Evolutionary conservation across 768 basidiomycete species (phyloP).

Genomic region (Suillus sp.): DNA sequence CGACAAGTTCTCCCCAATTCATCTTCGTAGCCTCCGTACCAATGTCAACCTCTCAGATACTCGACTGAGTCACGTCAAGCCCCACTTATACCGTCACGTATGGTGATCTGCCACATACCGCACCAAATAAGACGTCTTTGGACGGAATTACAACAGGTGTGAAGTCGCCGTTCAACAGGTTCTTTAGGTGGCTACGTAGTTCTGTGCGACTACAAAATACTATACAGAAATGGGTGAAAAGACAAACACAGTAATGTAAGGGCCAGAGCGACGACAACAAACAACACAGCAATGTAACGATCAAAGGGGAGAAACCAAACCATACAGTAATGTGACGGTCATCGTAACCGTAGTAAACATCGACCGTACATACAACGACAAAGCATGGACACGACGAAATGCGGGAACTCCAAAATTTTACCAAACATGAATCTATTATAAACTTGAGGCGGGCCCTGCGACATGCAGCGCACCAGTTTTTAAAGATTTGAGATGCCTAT

Average conservation of each 20-base stretch:
- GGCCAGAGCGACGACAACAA: background rate
- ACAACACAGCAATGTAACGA: background rate
- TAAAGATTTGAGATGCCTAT: background rate
- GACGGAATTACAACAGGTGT: too few species aligned
- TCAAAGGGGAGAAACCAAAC: background rate
- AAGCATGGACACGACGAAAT: background rate
- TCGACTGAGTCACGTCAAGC: too few species aligned
- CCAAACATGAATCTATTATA: background rate
- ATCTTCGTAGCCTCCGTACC: too few species aligned
- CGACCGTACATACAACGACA: background rate
- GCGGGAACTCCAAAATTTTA: background rate
- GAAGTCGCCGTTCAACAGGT: too few species aligned
- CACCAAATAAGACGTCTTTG: too few species aligned
- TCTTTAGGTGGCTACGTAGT: background rate
- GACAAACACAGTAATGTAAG: background rate
- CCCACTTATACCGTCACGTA: too few species aligned
- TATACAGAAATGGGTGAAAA: background rate
- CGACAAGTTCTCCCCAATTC: too few species aligned
- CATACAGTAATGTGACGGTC: too few species aligned
- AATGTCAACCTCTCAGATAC: too few species aligned
- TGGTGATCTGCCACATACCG: too few species aligned
- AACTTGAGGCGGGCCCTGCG: background rate
- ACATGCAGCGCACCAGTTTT: background rate
- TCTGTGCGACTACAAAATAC: background rate
- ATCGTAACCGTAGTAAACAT: background rate